These are phyloP conservation scores for Globisporangium abappressorium DNA, from an alignment of 352 stramenopile genomes.

Conservation along the genomic window DNA sequence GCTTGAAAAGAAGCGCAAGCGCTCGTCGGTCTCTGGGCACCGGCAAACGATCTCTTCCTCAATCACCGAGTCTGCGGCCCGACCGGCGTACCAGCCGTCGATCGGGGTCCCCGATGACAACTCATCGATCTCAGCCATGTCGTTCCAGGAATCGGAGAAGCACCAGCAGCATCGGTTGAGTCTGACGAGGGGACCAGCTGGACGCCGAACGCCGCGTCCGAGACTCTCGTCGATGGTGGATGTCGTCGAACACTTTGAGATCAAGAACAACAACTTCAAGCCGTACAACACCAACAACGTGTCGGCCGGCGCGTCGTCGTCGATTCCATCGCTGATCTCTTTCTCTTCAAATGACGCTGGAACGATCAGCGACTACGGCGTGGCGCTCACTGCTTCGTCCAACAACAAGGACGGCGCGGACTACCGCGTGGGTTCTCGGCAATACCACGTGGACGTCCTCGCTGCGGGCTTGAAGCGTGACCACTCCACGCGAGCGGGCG, in stretches of 20 bases:
- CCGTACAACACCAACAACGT: constrained; percentile 15
- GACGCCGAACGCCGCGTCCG: constrained; percentile 5
- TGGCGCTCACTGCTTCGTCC: constrained; percentile 10
- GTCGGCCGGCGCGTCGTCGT: constrained; percentile 40
- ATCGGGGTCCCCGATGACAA: constrained; percentile 42
- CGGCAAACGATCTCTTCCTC: constrained; percentile 36
- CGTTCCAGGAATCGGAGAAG: constrained; percentile 71
- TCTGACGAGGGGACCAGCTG: constrained; percentile 23
- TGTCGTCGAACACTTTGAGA: constrained; percentile 61
- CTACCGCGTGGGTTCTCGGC: constrained; percentile 15
- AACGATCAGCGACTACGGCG: constrained; percentile 26
- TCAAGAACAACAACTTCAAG: constrained; percentile 19
- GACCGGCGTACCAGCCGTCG: constrained; percentile 37
- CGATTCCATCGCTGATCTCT: constrained; percentile 39
- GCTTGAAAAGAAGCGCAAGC: constrained; percentile 61
- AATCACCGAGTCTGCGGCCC: constrained; percentile 20
- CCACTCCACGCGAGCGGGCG: constrained; percentile 16
- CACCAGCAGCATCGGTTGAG: constrained; percentile 60
- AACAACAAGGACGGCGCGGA: constrained; percentile 7
- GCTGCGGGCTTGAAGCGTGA: constrained; percentile 19
- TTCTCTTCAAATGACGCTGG: constrained; percentile 46
- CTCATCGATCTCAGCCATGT: constrained; percentile 66
- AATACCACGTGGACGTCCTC: constrained; percentile 18
- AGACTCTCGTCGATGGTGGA: constrained; percentile 46
- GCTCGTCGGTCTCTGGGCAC: constrained; percentile 22